These are phyloP conservation scores for Fraxinus greggii DNA, from an alignment of 305 asterid genomes.

Conservation along the genomic window DNA sequence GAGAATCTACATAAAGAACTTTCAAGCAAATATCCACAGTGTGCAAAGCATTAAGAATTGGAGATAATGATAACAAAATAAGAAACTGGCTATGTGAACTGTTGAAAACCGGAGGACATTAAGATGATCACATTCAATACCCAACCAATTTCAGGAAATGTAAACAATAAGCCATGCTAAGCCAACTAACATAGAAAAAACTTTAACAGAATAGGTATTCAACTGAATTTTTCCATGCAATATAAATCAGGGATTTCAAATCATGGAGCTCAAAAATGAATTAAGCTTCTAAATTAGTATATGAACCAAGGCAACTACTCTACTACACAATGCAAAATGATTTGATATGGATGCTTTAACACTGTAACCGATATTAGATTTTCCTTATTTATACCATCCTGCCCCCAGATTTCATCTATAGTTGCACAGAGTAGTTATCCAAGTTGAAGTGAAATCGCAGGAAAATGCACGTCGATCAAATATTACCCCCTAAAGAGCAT, in stretches of 20 bases:
- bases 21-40: neutral
- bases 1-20: neutral
- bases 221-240: neutral
- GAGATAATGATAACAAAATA: neutral
- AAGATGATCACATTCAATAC: neutral
- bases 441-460: neutral
- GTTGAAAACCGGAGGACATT: neutral
- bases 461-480: neutral
- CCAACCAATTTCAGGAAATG: neutral
- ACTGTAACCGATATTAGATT: neutral
- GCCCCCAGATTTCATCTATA: neutral
- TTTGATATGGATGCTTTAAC: neutral
- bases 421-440: neutral
- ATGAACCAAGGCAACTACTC: neutral
- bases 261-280: neutral
- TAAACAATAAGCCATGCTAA: neutral
- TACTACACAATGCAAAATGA: neutral
- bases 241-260: neutral
- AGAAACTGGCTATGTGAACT: neutral
- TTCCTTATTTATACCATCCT: neutral
- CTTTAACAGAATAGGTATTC: neutral
- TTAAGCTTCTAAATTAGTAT: neutral
- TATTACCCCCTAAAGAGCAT: conserved; percentile 2
- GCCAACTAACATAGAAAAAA: neutral
- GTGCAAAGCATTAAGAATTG: neutral